Base-by-base conservation (phyloP, 2,329 filamentous ascomycete genomes). In the Talaromyces amestolkiae region DNA sequence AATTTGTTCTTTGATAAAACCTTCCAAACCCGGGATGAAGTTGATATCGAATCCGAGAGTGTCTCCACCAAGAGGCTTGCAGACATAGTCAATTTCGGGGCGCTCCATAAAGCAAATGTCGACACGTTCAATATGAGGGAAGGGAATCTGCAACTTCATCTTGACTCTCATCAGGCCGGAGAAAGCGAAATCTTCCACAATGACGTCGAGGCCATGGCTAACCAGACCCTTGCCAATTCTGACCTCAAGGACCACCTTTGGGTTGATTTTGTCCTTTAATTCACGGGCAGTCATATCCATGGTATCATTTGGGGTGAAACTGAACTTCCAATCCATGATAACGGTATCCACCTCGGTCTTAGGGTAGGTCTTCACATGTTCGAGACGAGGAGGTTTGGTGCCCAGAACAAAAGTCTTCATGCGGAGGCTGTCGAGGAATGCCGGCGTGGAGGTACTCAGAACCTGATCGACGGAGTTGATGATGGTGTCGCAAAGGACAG, bases 271-370 rank as follows among this genome's bases (percentile, higher is more conserved):
- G 83, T 93, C 93, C 83, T 91, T 94, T 74, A 97, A 81, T 77
- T 99, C 95, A 67, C 90, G 88, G 2, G 89, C 84, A 1, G 95
- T 99, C 85, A 99, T 87, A 77, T 99, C 95, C 70, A 91, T 89
- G 2, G 87, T 91, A 77, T 99, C 96, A 70, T 95, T 98, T 39
- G 95, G 95, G 0, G 92, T 98, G 81, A 99, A 99, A 84, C 94
- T 98, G 79, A 99, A 99, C 74, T 96, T 97, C 95, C 95, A 99
- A 77, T 99, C 95, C 95, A 99, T 99, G 73, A 98, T 87, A 49
- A 99, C 92, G 66, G 93, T 89, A 74, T 99, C 95, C 69, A 97
- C 93, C 71, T 97, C 92, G 1, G 91, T 92, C 78, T 95, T 96
- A 65, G 94, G 94, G 72, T 99, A 97, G 0, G 95, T 97, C 83